phyloP scores from a whole-genome alignment of 371 early-diverging fungal species.

The Mortierella sp. region DNA sequence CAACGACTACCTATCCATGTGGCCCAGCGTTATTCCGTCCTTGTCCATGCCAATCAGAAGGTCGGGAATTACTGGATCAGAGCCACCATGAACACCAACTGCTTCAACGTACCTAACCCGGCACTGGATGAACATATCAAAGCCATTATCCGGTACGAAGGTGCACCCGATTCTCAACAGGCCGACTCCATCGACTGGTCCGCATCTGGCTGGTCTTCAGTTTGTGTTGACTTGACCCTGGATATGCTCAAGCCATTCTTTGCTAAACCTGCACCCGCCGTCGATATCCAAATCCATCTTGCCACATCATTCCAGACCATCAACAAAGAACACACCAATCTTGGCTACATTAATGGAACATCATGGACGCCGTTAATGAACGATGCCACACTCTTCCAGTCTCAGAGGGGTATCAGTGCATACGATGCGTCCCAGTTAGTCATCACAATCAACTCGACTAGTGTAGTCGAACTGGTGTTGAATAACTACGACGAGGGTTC shows the following conservation, averaged over 20 bases:
- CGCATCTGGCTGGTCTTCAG: slow-evolving; percentile 15
- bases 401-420: slow-evolving; percentile 9
- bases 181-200: slow-evolving; percentile 27
- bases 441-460: slow-evolving; percentile 20
- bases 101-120: slow-evolving; percentile 26
- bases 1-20: slow-evolving; percentile 51
- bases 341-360: slow-evolving; percentile 30
- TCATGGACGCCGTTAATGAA: slow-evolving; percentile 30
- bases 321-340: slow-evolving; percentile 5
- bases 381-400: slow-evolving; percentile 33
- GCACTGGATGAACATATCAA: slow-evolving; percentile 28
- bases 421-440: slow-evolving; percentile 27
- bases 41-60: slow-evolving; percentile 53
- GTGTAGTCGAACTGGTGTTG: slow-evolving; percentile 26
- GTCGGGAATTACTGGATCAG: slow-evolving; percentile 55
- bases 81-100: slow-evolving; percentile 43
- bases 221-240: slow-evolving; percentile 23
- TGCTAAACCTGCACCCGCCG: slow-evolving; percentile 12
- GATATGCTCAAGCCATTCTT: slow-evolving; percentile 35
- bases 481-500: slow-evolving; percentile 28
- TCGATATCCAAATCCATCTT: slow-evolving; percentile 8
- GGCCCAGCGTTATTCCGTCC: slow-evolving; percentile 58
- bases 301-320: slow-evolving; percentile 34
- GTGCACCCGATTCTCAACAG: slow-evolving; percentile 23
- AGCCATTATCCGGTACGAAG: slow-evolving; percentile 53